Evolutionary conservation across 106 monocot species (phyloP), one percentile per base, ranked within the genome.

Genomic region (Dendrobium chrysotoxum): DNA sequence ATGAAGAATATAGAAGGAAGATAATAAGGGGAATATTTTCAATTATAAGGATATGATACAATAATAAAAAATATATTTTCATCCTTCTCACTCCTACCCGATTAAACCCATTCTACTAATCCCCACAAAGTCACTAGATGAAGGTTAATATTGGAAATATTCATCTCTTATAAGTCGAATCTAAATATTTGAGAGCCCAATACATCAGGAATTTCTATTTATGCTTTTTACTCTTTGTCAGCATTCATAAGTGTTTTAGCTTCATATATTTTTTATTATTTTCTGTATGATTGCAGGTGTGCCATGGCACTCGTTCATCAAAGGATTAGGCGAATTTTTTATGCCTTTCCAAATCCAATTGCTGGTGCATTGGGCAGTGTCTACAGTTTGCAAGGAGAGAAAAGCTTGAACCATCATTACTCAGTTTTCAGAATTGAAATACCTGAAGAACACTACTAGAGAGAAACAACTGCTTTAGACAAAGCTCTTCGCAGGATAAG

Each of bases 301-400:
- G 92, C 97, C 0, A 98, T 98, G 97, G 94, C 92, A 61, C 97
- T 98, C 71, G 91, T 94, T 84, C 97, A 98, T 78, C 97, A 98
- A 84, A 89, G 97, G 79, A 85, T 95, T 21, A 78, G 90, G 28
- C 92, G 95, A 16, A 83, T 95, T 57, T 95, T 95, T 83, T 95
- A 87, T 80, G 94, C 91, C 13, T 91, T 94, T 58, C 97, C 89
- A 6, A 98, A 98, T 86, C 91, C 90, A 45, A 87, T 88, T 58
- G 77, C 84, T 12, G 97, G 97, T 54, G 94, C 94, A 25, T 81
- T 98, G 18, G 94, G 87, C n/a, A 92, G 90, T 71, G 85, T 95
- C 26, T 78, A 88, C 80, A 86, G 89, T 70, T 81, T 95, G 80
- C 95, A 95, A 39, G 95, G 92, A 35, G 88, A 95, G 83, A 95